Base-by-base conservation (phyloP, 148 eudicot genomes). In the Hydrangea macrophylla region DNA sequence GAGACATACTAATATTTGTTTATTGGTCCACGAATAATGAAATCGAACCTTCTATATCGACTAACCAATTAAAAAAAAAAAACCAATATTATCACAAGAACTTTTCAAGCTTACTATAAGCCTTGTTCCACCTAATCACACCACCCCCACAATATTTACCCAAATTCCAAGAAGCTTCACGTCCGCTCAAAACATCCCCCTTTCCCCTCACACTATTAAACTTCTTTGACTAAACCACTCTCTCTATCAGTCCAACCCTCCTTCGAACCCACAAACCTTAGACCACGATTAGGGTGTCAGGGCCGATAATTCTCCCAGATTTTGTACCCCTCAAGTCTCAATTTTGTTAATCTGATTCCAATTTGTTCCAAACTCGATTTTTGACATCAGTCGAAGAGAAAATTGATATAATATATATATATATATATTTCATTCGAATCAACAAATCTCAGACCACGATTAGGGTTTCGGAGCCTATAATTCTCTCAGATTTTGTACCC, bases 201-300 rank as follows among this genome's bases (percentile, higher is more conserved):
- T 1, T 1, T 6, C 24, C 9, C 23, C 28, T 22, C 22, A 1
- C 39, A 35, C 50, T 7, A 42, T 12, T 13, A 4, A 25, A 42
- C 53, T 67, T 62, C 24, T 62, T 71, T 71, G 74, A 71, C 74
- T 68, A 20, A 30, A 9, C 68, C 39, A 62, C 67, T 7, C n/a
- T 1, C 1, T 25, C 26, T 13, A 26, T 42, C 45, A 10, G 17
- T 45, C 32, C n/a, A 6, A 51, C 59, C 31, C 40, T 11, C 18
- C 13, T 50, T 30, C 2, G 6, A 24, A 28, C 3, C 20, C 13
- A 42, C 17, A 5, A 2, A 3, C 6, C 17, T 7, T n/a, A n/a
- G n/a, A n/a, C n/a, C n/a, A n/a, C 48, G 17, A 42, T 11, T 42
- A 27, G 45, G 62, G 12, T 67, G 25, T 24, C 48, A 23, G 11